A percentile compares a stretch with the other conserved stretches of the same genome.
These are phyloP conservation scores for Colletotrichum gigasporum DNA, from an alignment of 2,329 filamentous ascomycete genomes.

Conservation along the genomic window DNA sequence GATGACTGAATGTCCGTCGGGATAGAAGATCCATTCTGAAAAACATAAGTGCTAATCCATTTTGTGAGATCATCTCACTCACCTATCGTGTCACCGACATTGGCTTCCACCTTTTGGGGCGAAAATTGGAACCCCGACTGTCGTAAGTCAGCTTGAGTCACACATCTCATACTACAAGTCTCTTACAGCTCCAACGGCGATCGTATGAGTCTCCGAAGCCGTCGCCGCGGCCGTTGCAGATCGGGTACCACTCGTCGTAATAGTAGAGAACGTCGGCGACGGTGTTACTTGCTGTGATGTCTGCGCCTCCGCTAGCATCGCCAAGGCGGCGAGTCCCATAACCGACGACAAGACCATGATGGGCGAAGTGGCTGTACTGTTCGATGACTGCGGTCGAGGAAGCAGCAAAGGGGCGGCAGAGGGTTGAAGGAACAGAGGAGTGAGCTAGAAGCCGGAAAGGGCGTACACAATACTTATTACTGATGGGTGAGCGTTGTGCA, in stretches of 20 bases:
- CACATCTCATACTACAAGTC: not conserved
- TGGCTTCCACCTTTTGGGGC: slow-evolving; percentile 41
- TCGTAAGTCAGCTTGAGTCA: not conserved
- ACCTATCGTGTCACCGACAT: slow-evolving; percentile 59
- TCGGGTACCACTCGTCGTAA: not conserved
- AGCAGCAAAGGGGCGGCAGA: not conserved
- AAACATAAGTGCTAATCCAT: slow-evolving; percentile 25
- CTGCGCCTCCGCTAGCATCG: slow-evolving; percentile 8
- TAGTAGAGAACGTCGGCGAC: slow-evolving; percentile 2
- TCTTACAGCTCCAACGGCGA: slow-evolving; percentile 31
- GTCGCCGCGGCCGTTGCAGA: not conserved
- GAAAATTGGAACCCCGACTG: slow-evolving; percentile 43
- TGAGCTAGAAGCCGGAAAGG: not conserved
- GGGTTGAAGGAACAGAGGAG: not conserved
- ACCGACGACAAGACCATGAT: slow-evolving; percentile 1
- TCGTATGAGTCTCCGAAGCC: slow-evolving; percentile 14
- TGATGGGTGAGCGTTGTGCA: not conserved
- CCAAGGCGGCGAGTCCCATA: not conserved
- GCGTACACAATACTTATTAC: slow-evolving; percentile 18
- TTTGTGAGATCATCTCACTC: slow-evolving; percentile 25
- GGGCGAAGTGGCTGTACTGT: not conserved
- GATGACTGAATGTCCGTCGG: slow-evolving; percentile 71
- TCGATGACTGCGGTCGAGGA: not conserved
- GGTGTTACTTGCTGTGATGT: not conserved
- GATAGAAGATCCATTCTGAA: slow-evolving; percentile 68